Base-by-base conservation (phyloP, 2,329 filamentous ascomycete genomes). In the Paecilomyces fulvus region DNA sequence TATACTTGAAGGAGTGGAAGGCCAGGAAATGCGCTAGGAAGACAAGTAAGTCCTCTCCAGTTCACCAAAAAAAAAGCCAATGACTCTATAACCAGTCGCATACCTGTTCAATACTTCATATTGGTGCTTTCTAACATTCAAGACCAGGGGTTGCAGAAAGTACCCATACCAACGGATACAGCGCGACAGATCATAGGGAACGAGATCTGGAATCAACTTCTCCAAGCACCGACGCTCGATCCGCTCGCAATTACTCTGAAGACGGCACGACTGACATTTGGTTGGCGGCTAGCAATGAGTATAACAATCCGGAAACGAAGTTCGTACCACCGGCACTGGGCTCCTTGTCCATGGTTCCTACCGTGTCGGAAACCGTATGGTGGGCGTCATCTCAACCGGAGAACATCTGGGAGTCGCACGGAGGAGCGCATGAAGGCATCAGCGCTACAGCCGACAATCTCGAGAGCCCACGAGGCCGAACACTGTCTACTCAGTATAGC, bases 1-100 rank as follows among this genome's bases (percentile, higher is more conserved):
- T 30, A 25, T 57, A 57, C 23, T 23, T 57, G 14, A 33, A 50
- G 9, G 52, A 57, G 30, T 57, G 55, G 55, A 52, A 51, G 48
- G 46, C 52, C 2, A 55, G 30, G 23, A 57, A 51, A 30, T 55
- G 17, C 46, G 43, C 55, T 10, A 48, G 55, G 28, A 57, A 57
- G 14, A 37, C 33, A 37, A 37, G 33, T 37, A 37, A 17, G 33
- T 37, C 12, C 30, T 37, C 33, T n/a, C 33, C 14, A n/a, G 14
- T 37, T n/a, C 17, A n/a, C 33, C 14, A 37, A 3, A 37, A 10
- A 37, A 37, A 3, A 37, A 10, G 17, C 33, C 33, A 7, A 8
- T 37, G n/a, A 6, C 33, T 8, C 5, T 37, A n/a, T 4, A 17
- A n/a, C n/a, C n/a, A 3, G 14, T n/a, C 33, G 6, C 30, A 31